Conservation (phyloP, 1,284 basidiomycete species). For the Cutaneotrichosporon sp. region DNA sequence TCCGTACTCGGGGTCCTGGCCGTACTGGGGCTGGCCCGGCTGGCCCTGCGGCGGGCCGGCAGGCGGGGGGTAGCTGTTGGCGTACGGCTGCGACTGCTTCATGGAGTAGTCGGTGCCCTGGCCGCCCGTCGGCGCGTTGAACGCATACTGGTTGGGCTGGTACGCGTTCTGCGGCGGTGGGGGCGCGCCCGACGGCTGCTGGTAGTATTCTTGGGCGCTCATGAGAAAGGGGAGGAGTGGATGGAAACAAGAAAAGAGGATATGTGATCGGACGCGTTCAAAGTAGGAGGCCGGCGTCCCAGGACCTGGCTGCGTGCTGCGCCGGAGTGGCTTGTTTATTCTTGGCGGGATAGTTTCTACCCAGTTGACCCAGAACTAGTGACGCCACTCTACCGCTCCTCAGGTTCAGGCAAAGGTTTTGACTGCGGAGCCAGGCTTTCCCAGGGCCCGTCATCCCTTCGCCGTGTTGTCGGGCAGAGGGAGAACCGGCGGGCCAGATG, state of each 20-base stretch:
- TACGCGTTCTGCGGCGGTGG: constrained; percentile 7
- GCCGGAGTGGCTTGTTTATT: not conserved
- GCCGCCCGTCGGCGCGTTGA: not conserved
- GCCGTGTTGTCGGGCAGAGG: not conserved
- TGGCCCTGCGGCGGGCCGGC: not conserved
- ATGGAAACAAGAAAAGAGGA: not conserved
- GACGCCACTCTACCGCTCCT: not conserved
- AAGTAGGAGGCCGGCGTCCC: no score
- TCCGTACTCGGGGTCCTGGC: constrained; percentile 18
- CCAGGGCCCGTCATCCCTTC: not conserved
- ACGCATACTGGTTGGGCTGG: constrained; percentile 2
- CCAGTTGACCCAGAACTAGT: no score
- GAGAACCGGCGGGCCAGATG: not conserved
- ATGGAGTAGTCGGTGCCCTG: not conserved
- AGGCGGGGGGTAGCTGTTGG: constrained; percentile 7
- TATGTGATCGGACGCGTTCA: no score
- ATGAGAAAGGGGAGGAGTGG: no score
- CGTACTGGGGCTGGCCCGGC: no score
- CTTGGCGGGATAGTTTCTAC: not conserved
- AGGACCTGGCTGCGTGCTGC: not conserved
- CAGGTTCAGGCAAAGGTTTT: no score
- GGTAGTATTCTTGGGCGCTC: constrained; percentile 39
- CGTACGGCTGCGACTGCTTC: constrained; percentile 20
- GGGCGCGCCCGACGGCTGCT: constrained; percentile 14
- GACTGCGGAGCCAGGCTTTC: no score